These are phyloP conservation scores for Aureobasidium namibiae DNA, from an alignment of 2,329 filamentous ascomycete species.

Conservation along the genomic window DNA sequence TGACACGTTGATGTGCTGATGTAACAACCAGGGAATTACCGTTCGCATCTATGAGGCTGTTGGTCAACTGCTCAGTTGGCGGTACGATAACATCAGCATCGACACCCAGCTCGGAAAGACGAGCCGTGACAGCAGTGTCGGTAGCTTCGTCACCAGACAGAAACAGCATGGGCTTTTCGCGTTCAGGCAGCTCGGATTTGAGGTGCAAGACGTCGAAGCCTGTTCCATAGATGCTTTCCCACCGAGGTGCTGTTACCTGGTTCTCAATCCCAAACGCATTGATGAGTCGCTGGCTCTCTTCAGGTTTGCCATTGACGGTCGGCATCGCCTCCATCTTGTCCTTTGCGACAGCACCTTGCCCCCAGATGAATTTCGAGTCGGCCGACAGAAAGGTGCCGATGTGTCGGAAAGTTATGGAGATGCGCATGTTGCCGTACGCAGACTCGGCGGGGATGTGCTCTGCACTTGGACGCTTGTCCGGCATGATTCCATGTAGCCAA, in stretches of 20 bases:
- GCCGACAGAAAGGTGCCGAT: conserved; percentile 77
- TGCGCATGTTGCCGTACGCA: conserved; percentile 66
- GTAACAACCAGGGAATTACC: neutral
- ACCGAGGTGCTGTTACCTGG: conserved; percentile 59
- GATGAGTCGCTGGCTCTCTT: conserved; percentile 61
- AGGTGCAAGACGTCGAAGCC: conserved; percentile 79
- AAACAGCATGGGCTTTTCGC: conserved; percentile 32
- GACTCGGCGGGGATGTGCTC: conserved; percentile 65
- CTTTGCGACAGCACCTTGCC: conserved; percentile 76
- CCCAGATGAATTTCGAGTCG: conserved; percentile 68
- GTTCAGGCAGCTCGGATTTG: conserved; percentile 22
- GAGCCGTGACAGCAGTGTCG: conserved; percentile 26
- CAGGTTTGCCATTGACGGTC: conserved; percentile 62
- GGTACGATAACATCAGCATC: conserved; percentile 2
- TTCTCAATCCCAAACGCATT: conserved; percentile 82
- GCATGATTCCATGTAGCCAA: conserved; percentile 88
- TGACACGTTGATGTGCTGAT: conserved; percentile 15
- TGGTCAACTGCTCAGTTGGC: conserved; percentile 14
- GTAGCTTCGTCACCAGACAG: conserved; percentile 24
- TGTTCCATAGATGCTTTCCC: conserved; percentile 64
- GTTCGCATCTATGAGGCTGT: conserved; percentile 14
- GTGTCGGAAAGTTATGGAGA: conserved; percentile 82
- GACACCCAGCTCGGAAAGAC: conserved; percentile 23
- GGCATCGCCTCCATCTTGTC: conserved; percentile 47
- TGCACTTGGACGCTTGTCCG: conserved; percentile 64